Conservation (phyloP, 176 grass and related monocot species). For the Cenchrus americanus region DNA sequence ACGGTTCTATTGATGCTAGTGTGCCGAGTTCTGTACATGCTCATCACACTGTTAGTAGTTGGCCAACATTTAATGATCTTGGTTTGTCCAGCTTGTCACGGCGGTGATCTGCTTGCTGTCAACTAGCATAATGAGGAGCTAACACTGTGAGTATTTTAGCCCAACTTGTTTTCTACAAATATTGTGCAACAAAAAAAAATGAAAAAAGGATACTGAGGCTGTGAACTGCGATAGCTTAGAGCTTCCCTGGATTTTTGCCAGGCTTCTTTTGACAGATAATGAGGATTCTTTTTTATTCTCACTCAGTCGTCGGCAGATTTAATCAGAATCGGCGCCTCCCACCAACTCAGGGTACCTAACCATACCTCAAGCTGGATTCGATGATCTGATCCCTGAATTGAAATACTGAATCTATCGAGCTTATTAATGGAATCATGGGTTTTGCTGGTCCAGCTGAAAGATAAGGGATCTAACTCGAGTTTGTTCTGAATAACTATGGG, state of each 20-base stretch:
- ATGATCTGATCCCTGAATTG: constrained; percentile 8
- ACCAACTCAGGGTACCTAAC: constrained; percentile 46
- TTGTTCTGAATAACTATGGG: background rate
- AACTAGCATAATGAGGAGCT: constrained; percentile 27
- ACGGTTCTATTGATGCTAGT: constrained; percentile 6
- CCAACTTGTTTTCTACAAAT: background rate
- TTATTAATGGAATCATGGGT: constrained; percentile 21
- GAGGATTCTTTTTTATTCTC: background rate
- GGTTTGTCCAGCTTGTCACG: constrained; percentile 38
- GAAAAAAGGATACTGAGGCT: background rate
- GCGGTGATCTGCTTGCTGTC: constrained; percentile 5
- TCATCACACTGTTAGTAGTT: constrained; percentile 44
- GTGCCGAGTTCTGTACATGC: constrained; percentile 19
- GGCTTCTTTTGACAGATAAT: constrained; percentile 20
- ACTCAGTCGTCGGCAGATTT: constrained; percentile 1
- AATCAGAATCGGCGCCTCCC: constrained; percentile 42
- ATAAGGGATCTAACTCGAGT: background rate
- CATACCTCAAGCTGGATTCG: constrained; percentile 33
- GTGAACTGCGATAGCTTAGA: background rate
- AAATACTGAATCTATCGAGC: background rate
- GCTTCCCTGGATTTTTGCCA: background rate
- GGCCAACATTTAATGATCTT: constrained; percentile 46
- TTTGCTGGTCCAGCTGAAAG: constrained; percentile 30
- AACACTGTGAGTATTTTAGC: constrained; percentile 29
- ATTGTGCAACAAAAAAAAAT: background rate